phyloP scores from a whole-genome alignment of 2,329 filamentous ascomycete species.

The Monosporascus sp. region DNA sequence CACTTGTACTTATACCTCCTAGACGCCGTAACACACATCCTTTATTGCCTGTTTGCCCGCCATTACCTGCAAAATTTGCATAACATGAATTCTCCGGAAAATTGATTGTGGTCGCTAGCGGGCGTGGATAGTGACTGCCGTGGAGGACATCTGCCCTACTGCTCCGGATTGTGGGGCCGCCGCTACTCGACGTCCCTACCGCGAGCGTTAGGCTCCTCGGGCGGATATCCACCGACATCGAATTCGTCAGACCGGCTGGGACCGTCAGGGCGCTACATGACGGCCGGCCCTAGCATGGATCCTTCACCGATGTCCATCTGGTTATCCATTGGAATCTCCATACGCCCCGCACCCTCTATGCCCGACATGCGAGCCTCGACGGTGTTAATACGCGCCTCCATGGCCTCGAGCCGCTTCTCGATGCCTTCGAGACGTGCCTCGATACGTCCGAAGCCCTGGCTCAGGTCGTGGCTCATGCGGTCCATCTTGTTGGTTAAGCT shows the following conservation, averaged over 20 bases:
- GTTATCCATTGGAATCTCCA: slow-evolving; percentile 35
- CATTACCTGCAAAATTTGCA: neutral
- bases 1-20: neutral
- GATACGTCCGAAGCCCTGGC: slow-evolving; percentile 47
- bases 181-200: no score
- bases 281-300: slow-evolving; percentile 30
- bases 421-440: slow-evolving; percentile 46
- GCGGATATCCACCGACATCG: no score
- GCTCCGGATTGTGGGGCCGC: no score
- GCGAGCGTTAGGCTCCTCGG: no score
- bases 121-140: no score
- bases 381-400: slow-evolving; percentile 38
- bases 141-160: no score
- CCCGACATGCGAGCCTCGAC: slow-evolving; percentile 34
- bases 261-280: slow-evolving; percentile 26
- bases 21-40: neutral
- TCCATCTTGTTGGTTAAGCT: slow-evolving; percentile 57
- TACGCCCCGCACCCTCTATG: slow-evolving; percentile 29
- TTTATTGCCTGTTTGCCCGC: neutral
- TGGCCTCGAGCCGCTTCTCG: slow-evolving; percentile 50
- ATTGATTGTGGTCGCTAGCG: no score
- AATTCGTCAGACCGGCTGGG: neutral
- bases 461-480: slow-evolving; percentile 52
- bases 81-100: no score
- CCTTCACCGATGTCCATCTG: slow-evolving; percentile 28